Percentiles rank a stretch among this genome's conserved stretches.
Conservation (phyloP, 2,329 filamentous ascomycete genomes). For the Alternaria hordeiaustralica region DNA sequence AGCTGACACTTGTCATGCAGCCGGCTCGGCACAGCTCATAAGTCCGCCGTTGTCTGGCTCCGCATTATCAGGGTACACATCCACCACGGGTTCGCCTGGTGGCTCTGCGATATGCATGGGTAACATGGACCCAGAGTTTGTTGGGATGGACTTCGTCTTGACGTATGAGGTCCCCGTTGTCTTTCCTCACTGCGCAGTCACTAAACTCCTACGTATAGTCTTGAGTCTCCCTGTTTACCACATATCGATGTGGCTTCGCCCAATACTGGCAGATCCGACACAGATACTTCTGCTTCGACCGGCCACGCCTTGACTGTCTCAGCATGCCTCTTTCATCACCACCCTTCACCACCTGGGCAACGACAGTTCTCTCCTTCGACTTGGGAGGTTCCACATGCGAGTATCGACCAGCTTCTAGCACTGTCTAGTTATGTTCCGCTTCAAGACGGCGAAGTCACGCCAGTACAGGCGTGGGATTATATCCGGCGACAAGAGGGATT, state of each 20-base stretch:
- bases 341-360: conserved; percentile 12
- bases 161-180: conserved; percentile 26
- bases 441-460: conserved; percentile 40
- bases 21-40: neutral
- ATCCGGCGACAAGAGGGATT: conserved; percentile 37
- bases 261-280: neutral
- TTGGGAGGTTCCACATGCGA: conserved; percentile 24
- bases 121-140: conserved; percentile 20
- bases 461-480: conserved; percentile 49
- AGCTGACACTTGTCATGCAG: neutral
- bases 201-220: conserved; percentile 21
- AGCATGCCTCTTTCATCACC: conserved; percentile 34
- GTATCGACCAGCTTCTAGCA: conserved; percentile 27
- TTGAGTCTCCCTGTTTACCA: conserved; percentile 44
- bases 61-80: neutral
- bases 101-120: neutral
- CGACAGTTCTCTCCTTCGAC: neutral
- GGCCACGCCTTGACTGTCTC: conserved; percentile 43
- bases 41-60: neutral
- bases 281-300: conserved; percentile 12
- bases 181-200: neutral
- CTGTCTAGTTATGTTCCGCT: conserved; percentile 27
- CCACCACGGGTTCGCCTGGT: neutral
- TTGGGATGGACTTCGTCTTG: conserved; percentile 46
- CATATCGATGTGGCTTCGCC: conserved; percentile 30